A percentile compares a stretch with the other conserved stretches of the same genome.
phyloP scores from a whole-genome alignment of 768 basidiomycete species.

The Hericium alpestre region DNA sequence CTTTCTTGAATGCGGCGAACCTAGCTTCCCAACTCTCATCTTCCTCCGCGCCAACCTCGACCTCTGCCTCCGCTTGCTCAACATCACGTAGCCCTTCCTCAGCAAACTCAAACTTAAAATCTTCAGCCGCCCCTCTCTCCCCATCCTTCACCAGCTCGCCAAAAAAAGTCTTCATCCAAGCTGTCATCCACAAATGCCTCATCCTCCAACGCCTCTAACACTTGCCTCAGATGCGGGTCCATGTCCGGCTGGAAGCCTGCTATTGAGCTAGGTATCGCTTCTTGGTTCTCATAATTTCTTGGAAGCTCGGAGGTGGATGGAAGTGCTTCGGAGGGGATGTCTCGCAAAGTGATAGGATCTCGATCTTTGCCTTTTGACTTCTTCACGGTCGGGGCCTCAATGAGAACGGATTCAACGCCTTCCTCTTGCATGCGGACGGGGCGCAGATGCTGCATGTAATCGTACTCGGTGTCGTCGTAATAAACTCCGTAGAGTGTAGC shows the following conservation, averaged over 20 bases:
- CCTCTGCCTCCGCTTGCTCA: conserved; percentile 18
- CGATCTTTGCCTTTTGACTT: conserved; percentile 30
- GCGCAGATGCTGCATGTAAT: conserved; percentile 96
- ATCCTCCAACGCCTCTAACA: conserved; percentile 89
- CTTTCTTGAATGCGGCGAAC: conserved; percentile 70
- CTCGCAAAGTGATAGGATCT: conserved; percentile 32
- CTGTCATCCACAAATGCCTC: conserved; percentile 84
- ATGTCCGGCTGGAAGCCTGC: conserved; percentile 90
- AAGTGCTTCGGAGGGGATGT: conserved; percentile 60
- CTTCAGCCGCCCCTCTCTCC: conserved; percentile 52
- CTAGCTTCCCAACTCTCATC: conserved; percentile 63
- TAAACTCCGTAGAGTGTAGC: conserved; percentile 84
- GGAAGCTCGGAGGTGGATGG: conserved; percentile 70
- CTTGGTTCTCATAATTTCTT: conserved; percentile 62
- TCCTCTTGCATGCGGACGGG: conserved; percentile 66
- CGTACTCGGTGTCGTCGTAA: conserved; percentile 92
- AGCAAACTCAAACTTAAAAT: conserved; percentile 54
- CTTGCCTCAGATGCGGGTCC: conserved; percentile 91
- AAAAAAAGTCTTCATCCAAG: conserved; percentile 72
- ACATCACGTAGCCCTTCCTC: conserved; percentile 36
- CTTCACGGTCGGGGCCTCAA: conserved; percentile 56
- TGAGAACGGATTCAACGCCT: conserved; percentile 68
- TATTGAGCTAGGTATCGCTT: conserved; percentile 72
- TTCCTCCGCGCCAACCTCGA: conserved; percentile 18
- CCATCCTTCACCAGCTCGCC: conserved; percentile 60